These are phyloP conservation scores for Perkinsus olseni DNA, from an alignment of 169 alveolate genomes.

Conservation along the genomic window DNA sequence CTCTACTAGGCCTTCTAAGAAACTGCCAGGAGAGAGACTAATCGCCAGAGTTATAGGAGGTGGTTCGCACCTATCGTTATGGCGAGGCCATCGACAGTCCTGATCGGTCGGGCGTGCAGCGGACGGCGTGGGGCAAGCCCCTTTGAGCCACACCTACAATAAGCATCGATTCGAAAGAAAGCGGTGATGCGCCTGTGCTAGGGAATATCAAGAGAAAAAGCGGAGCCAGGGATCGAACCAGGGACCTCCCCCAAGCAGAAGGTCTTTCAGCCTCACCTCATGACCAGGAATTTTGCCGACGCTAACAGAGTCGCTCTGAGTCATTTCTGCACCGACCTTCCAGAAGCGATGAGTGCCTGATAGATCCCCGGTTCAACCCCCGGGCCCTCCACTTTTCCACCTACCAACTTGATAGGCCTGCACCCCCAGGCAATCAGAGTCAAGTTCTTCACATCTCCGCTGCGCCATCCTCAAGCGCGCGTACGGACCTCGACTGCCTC, in stretches of 20 bases:
- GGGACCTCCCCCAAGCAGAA: background rate
- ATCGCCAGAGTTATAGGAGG: background rate
- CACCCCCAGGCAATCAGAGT: background rate
- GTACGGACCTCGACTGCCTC: background rate
- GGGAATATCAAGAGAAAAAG: no score
- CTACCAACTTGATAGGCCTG: background rate
- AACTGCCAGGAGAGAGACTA: background rate
- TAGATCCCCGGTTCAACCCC: background rate
- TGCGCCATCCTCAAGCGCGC: background rate
- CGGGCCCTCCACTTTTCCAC: background rate
- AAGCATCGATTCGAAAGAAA: no score
- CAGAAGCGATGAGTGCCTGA: background rate
- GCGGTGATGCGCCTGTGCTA: no score
- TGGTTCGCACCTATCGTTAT: background rate
- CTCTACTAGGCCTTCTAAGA: background rate
- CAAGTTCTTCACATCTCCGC: background rate
- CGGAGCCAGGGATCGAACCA: no score
- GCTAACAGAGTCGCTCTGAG: background rate
- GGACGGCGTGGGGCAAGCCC: background rate
- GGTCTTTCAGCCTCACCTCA: background rate
- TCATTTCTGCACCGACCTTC: background rate
- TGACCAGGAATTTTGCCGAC: background rate
- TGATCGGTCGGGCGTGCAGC: background rate
- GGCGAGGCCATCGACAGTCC: background rate
- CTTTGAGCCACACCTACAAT: background rate